Percentiles rank a stretch among this genome's conserved stretches.
These are phyloP conservation scores for Saitozyma sp. DNA, from an alignment of 768 basidiomycete genomes.

Conservation along the genomic window DNA sequence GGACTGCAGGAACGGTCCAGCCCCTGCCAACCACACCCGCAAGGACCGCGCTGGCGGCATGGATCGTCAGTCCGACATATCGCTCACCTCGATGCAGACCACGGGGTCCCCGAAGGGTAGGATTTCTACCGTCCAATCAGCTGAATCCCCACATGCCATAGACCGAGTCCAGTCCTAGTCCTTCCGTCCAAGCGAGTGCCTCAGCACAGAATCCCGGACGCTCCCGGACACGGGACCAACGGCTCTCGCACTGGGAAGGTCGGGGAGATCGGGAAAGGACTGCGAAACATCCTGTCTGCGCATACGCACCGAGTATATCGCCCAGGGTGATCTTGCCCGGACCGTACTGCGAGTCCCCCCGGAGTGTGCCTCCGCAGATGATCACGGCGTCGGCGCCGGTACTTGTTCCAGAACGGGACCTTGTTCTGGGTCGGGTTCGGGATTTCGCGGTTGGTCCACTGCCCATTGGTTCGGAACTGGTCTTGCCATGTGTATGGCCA, in stretches of 20 bases:
- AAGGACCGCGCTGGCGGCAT: no score
- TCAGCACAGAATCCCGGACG: no score
- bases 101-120: slow-evolving; percentile 84
- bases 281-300: not conserved
- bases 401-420: not conserved
- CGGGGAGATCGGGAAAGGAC: not conserved
- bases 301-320: slow-evolving; percentile 62
- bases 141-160: no score
- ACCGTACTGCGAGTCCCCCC: slow-evolving; percentile 82
- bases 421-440: no score
- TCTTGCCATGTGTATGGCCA: no score
- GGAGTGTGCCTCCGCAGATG: slow-evolving; percentile 76
- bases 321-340: slow-evolving; percentile 79
- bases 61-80: no score
- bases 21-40: not conserved
- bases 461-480: no score
- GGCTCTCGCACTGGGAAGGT: no score
- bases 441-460: no score
- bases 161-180: not conserved
- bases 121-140: slow-evolving; percentile 59
- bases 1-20: no score
- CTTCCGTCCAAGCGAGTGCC: not conserved
- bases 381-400: slow-evolving; percentile 77
- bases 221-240: no score
- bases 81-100: slow-evolving; percentile 70